These are phyloP conservation scores for Lactarius indigo DNA, from an alignment of 768 basidiomycete genomes.

Conservation along the genomic window DNA sequence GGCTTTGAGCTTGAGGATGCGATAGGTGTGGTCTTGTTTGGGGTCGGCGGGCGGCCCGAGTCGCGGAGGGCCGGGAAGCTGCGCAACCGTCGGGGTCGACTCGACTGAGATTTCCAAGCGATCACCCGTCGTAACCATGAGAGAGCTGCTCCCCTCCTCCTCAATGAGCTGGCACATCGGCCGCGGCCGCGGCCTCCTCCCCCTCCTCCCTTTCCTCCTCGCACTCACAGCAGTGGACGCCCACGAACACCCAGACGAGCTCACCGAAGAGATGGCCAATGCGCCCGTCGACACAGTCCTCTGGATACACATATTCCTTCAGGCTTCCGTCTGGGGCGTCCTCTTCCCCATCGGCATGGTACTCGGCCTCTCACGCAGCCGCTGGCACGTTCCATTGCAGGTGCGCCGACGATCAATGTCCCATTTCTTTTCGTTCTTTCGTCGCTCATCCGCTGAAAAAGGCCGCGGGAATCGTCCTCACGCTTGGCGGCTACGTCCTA, in stretches of 20 bases:
- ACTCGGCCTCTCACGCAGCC: slow-evolving; percentile 68
- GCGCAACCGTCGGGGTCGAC: neutral
- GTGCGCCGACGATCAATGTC: slow-evolving; percentile 38
- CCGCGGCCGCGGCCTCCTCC: neutral
- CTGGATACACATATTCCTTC: slow-evolving; percentile 80
- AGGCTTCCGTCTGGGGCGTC: slow-evolving; percentile 78
- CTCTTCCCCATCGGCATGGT: slow-evolving; percentile 86
- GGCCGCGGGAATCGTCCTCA: slow-evolving; percentile 66
- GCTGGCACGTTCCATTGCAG: slow-evolving; percentile 90
- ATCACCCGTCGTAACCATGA: neutral
- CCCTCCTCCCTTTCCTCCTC: neutral
- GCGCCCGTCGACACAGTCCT: slow-evolving; percentile 74
- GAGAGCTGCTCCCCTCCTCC: neutral
- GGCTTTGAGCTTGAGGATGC: too few species aligned
- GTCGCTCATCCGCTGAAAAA: slow-evolving; percentile 28
- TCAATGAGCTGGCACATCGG: neutral
- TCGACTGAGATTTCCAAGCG: neutral
- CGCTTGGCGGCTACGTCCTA: slow-evolving; percentile 69
- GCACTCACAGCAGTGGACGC: slow-evolving; percentile 36
- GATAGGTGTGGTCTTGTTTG: neutral
- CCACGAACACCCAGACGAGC: slow-evolving; percentile 60
- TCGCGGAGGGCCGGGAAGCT: neutral
- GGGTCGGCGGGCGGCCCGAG: neutral
- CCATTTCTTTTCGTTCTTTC: neutral
- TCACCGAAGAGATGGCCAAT: slow-evolving; percentile 58